phyloP scores from a whole-genome alignment of 257 asterid species.

The Solanum chilense region DNA sequence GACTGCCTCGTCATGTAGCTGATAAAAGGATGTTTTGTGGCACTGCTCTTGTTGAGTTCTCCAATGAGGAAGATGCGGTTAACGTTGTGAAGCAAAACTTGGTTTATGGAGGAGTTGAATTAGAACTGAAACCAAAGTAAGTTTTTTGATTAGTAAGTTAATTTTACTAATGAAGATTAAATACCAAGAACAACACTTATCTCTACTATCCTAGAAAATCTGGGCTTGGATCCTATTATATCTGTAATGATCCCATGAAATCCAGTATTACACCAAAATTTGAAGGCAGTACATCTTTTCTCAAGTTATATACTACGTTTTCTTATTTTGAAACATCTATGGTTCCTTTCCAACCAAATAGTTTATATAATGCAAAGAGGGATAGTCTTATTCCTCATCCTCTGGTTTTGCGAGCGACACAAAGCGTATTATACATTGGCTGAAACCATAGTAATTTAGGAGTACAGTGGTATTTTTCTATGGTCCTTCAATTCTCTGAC shows the following conservation, averaged over 20 bases:
- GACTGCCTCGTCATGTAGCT: conserved; percentile 93
- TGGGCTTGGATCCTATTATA: background rate
- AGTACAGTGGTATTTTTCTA: background rate
- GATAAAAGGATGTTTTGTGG: conserved; percentile 78
- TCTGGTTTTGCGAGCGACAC: background rate
- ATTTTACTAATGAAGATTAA: background rate
- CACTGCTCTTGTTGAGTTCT: conserved; percentile 82
- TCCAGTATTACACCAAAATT: background rate
- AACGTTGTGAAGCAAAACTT: conserved; percentile 54
- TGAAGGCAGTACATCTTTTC: background rate
- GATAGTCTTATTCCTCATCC: background rate
- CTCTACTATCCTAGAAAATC: background rate
- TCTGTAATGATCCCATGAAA: background rate
- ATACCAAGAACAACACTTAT: background rate
- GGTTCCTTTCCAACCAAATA: background rate
- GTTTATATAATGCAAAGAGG: background rate
- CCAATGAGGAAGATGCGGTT: conserved; percentile 73
- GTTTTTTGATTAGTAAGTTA: background rate
- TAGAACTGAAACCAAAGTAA: conserved; percentile 80
- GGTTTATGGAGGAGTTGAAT: conserved; percentile 61
- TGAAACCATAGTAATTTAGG: background rate
- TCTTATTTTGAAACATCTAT: background rate
- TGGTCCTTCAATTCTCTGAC: background rate
- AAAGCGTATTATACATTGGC: background rate
- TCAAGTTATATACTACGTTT: background rate